These are phyloP conservation scores for Xylaria cubensis DNA, from an alignment of 495 filamentous ascomycete species.

Conservation along the genomic window DNA sequence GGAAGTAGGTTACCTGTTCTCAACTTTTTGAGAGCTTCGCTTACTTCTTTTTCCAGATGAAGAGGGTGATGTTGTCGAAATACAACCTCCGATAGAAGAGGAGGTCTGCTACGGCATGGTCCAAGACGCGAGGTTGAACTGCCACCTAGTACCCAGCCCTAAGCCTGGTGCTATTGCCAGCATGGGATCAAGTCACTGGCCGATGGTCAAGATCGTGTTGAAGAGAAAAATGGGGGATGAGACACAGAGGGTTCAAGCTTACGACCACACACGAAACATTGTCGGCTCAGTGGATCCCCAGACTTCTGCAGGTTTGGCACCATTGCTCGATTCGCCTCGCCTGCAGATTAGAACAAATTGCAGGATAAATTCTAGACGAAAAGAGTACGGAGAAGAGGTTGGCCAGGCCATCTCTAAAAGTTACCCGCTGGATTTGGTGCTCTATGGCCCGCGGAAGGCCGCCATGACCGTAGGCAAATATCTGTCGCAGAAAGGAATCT, in stretches of 20 bases:
- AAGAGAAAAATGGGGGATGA: slow-evolving; percentile 58
- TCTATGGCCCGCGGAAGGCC: slow-evolving; percentile 79
- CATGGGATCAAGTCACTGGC: slow-evolving; percentile 65
- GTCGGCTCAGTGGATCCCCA: slow-evolving; percentile 78
- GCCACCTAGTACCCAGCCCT: slow-evolving; percentile 68
- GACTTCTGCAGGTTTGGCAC: slow-evolving; percentile 71
- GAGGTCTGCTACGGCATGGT: slow-evolving; percentile 89
- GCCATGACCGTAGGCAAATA: slow-evolving; percentile 67
- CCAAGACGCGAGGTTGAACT: slow-evolving; percentile 70
- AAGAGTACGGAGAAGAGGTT: slow-evolving; percentile 57
- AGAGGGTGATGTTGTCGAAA: slow-evolving; percentile 62
- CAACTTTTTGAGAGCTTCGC: not conserved
- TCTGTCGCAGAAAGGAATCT: slow-evolving; percentile 68
- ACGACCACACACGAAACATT: slow-evolving; percentile 70
- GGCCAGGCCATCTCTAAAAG: slow-evolving; percentile 58
- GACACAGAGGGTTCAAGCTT: slow-evolving; percentile 67
- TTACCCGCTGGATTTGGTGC: slow-evolving; percentile 69
- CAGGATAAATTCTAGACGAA: slow-evolving; percentile 67
- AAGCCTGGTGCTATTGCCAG: slow-evolving; percentile 62
- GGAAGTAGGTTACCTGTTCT: slow-evolving; percentile 44
- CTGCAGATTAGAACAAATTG: slow-evolving; percentile 69
- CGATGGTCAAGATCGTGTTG: slow-evolving; percentile 73
- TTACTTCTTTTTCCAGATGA: slow-evolving; percentile 40
- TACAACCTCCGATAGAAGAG: slow-evolving; percentile 53
- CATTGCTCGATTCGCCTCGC: slow-evolving; percentile 68